Evolutionary conservation across 2,329 filamentous ascomycete genomes (phyloP), one percentile per base, ranked within the genome.

Genomic region (Fusarium sambucinum): DNA sequence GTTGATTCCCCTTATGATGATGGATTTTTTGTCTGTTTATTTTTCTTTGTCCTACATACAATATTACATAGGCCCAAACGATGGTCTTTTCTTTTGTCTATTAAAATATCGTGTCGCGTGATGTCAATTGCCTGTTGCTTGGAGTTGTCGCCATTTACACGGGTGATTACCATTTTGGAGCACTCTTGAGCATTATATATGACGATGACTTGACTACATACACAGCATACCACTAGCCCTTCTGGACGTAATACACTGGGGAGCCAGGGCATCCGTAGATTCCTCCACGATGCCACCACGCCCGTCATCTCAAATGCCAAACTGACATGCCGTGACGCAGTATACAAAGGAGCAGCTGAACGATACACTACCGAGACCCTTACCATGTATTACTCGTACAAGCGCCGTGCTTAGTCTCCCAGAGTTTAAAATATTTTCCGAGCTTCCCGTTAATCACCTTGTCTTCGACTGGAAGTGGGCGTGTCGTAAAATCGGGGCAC

Each of bases 1-100:
- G 47, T 27, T 38, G 21, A 50, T 50, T 50, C 47, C 47, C 47
- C 47, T 40, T 14, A 50, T 50, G 47, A 48, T 21, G 45, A 35
- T 13, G 32, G 42, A 45, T n/a, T 45, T 27, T 23, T 21, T 50
- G 23, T 50, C 35, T 38, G 16, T 50, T 40, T 38, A 21, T 50
- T 27, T 41, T 50, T 33, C 23, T 50, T 50, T 50, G 47, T 50
- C 13, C 12, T 29, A 50, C 35, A 38, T 38, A 50, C 35, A 1
- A 50, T 6, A 6, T 38, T 29, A 17, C n/a, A 13, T 19, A 25
- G 47, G 13, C 47, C 33, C 47, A 50, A 29, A 50, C n/a, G 32
- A 40, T 17, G 47, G 47, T 40, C 47, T 13, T 13, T 11, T 29
- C 42, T 21, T n/a, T 50, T 50, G 30, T 40, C 3, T 12, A 14